A percentile compares a stretch with the other conserved stretches of the same genome.
Evolutionary conservation across 73 alveolate genomes (phyloP).

Genomic region (Paramecium primaurelia): DNA sequence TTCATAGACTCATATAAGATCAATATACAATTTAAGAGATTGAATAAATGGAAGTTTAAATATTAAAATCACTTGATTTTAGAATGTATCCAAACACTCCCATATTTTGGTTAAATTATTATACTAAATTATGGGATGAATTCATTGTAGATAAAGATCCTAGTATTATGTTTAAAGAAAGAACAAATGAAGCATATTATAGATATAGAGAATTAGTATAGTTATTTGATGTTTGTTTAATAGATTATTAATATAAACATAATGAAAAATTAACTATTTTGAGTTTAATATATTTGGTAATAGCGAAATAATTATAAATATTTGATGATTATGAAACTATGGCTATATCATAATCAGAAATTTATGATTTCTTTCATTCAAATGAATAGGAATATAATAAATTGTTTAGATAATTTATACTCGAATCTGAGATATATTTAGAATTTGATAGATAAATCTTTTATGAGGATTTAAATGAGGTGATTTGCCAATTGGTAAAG

Average conservation of each 20-base stretch:
- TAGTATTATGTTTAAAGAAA: not conserved
- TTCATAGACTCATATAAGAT: not conserved
- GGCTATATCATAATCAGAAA: not conserved
- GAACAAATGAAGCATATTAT: slow-evolving; percentile 5
- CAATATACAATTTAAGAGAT: not conserved
- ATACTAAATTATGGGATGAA: not conserved
- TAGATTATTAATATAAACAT: not conserved
- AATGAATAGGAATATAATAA: not conserved
- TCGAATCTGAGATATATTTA: not conserved
- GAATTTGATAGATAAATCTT: not conserved
- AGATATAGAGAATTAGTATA: not conserved
- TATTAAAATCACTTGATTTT: not conserved
- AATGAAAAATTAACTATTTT: not conserved
- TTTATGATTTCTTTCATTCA: not conserved
- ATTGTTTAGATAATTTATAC: not conserved
- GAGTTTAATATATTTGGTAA: not conserved
- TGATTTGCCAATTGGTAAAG: not conserved
- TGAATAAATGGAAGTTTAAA: not conserved
- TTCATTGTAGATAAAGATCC: not conserved
- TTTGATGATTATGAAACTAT: not conserved
- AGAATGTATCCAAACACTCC: slow-evolving; percentile 24
- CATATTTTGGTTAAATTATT: slow-evolving; percentile 27
- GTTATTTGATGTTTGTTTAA: not conserved
- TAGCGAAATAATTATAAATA: not conserved
- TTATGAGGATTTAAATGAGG: not conserved